These are phyloP conservation scores for Lophiostoma macrostomum DNA, from an alignment of 495 filamentous ascomycete genomes.

Conservation along the genomic window DNA sequence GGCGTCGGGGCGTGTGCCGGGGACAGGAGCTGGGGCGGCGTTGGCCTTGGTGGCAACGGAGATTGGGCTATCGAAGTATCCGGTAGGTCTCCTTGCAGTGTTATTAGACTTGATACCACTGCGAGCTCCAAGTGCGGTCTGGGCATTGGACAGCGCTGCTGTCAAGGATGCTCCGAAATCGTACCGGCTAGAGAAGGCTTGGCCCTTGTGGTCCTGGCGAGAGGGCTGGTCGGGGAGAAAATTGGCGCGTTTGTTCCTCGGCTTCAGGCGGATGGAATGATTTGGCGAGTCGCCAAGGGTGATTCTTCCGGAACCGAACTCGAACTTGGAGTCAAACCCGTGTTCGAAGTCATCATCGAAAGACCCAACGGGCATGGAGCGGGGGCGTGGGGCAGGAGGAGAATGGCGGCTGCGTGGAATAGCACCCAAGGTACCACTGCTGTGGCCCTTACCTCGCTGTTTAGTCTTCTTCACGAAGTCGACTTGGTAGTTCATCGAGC, in stretches of 20 bases:
- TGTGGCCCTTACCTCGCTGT: slow-evolving; percentile 51
- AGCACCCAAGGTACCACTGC: slow-evolving; percentile 54
- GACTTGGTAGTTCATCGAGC: slow-evolving; percentile 79
- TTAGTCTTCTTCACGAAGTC: slow-evolving; percentile 80
- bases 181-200: slow-evolving; percentile 87
- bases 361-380: slow-evolving; percentile 55
- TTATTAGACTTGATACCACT: slow-evolving; percentile 42
- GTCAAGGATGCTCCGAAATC: slow-evolving; percentile 87
- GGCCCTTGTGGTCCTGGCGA: slow-evolving; percentile 59
- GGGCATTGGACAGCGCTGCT: slow-evolving; percentile 72
- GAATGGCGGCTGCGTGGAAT: slow-evolving; percentile 74
- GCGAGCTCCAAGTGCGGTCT: slow-evolving; percentile 49
- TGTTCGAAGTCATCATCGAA: slow-evolving; percentile 67
- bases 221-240: slow-evolving; percentile 42
- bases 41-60: slow-evolving; percentile 23
- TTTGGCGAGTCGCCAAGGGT: slow-evolving; percentile 51
- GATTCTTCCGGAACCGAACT: slow-evolving; percentile 54
- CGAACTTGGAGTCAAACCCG: slow-evolving; percentile 51
- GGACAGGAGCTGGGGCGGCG: slow-evolving; percentile 19
- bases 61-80: slow-evolving; percentile 33
- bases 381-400: slow-evolving; percentile 52
- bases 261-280: slow-evolving; percentile 43
- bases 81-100: slow-evolving; percentile 9
- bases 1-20: slow-evolving; percentile 35
- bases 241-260: slow-evolving; percentile 33